phyloP scores from a whole-genome alignment of 2,329 filamentous ascomycete species.

The Claviceps digitariae region DNA sequence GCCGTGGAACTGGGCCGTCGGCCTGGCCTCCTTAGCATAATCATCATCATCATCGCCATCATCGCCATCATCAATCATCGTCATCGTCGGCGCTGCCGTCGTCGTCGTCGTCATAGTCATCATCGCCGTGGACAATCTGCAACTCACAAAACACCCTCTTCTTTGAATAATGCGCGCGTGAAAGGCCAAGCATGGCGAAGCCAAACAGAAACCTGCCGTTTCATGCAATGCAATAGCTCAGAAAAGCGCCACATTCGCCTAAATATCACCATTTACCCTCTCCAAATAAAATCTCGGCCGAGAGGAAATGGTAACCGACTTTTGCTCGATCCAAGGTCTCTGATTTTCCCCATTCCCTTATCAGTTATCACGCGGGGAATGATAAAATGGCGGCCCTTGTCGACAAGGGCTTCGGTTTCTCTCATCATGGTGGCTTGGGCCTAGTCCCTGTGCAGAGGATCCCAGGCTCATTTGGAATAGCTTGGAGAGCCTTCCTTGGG shows the following conservation, averaged over 20 bases:
- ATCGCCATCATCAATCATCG: background rate
- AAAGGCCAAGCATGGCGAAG: background rate
- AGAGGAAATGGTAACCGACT: background rate
- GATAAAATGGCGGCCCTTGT: background rate
- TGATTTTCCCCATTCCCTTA: background rate
- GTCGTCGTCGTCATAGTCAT: too few species aligned
- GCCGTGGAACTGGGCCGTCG: background rate
- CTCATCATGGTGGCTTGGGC: background rate
- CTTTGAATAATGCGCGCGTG: background rate
- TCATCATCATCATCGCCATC: background rate
- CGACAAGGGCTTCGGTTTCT: background rate
- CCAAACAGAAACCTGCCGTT: background rate
- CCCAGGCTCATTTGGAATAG: background rate
- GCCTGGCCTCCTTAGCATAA: background rate
- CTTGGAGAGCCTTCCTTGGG: background rate
- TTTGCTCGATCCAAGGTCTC: background rate
- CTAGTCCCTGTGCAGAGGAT: background rate
- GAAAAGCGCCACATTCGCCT: background rate
- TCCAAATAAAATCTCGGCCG: background rate
- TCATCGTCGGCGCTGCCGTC: background rate
- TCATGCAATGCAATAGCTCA: background rate
- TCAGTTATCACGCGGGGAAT: background rate
- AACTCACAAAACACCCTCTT: background rate
- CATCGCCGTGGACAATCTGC: background rate
- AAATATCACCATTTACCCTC: background rate